These are phyloP conservation scores for Globisporangium yorkense DNA, from an alignment of 352 stramenopile species.

Conservation along the genomic window DNA sequence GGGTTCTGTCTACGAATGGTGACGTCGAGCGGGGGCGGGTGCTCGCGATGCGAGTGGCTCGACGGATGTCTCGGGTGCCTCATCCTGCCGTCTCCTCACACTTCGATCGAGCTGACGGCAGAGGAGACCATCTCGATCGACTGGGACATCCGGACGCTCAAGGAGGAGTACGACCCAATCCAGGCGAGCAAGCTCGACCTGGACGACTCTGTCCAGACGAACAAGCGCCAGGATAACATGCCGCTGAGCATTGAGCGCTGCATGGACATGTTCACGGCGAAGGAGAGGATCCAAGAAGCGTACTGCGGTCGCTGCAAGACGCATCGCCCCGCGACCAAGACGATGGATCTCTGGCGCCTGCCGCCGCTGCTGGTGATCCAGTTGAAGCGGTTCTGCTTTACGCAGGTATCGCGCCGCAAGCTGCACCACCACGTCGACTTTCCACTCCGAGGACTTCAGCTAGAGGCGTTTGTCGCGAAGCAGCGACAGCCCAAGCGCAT, in stretches of 20 bases:
- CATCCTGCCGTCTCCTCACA: conserved; percentile 48
- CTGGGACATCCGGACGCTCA: conserved; percentile 85
- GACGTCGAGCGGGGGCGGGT: conserved; percentile 75
- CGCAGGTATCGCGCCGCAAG: conserved; percentile 90
- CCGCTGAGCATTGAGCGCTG: conserved; percentile 77
- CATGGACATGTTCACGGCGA: conserved; percentile 84
- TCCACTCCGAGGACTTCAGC: conserved; percentile 89
- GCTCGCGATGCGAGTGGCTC: conserved; percentile 86
- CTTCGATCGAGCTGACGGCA: conserved; percentile 38
- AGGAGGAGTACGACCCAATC: conserved; percentile 83
- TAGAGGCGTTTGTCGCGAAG: conserved; percentile 76
- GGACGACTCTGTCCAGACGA: conserved; percentile 52
- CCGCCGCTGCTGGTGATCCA: conserved; percentile 98
- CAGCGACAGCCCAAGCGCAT: conserved; percentile 38
- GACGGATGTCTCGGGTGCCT: conserved; percentile 83
- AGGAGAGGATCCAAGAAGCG: conserved; percentile 74
- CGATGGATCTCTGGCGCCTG: conserved; percentile 96
- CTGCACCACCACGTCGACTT: conserved; percentile 96
- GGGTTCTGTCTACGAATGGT: conserved; percentile 83
- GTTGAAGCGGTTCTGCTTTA: conserved; percentile 99
- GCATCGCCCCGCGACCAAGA: conserved; percentile 91
- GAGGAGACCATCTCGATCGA: conserved; percentile 87
- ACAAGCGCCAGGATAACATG: conserved; percentile 68
- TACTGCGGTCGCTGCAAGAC: conserved; percentile 86
- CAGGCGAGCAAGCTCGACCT: conserved; percentile 80